phyloP scores from a whole-genome alignment of 345 rosid species.

The Limnanthes douglasii region DNA sequence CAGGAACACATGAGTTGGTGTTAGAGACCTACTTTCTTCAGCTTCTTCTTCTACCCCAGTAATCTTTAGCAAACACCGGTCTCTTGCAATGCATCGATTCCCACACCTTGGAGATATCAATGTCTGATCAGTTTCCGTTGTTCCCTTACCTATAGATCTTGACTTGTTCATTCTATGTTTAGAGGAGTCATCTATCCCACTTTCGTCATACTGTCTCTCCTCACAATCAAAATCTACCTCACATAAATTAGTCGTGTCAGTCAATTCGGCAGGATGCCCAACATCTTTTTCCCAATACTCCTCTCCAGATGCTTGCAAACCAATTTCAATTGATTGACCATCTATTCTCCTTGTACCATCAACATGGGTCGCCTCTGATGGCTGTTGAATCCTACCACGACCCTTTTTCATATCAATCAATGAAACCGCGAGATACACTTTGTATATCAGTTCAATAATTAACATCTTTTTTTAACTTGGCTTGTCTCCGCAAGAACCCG shows the following conservation, averaged over 20 bases:
- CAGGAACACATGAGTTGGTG: too few relatives aligned
- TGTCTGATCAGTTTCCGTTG: too few relatives aligned
- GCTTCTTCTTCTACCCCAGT: constrained; percentile 27
- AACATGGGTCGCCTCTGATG: constrained; percentile 23
- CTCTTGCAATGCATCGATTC: constrained; percentile 29
- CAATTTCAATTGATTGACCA: constrained; percentile 24
- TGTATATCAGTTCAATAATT: constrained; percentile 21
- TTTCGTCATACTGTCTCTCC: constrained; percentile 33
- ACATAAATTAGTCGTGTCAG: too few relatives aligned
- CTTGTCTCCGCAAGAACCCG: constrained; percentile 46
- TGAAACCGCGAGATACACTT: constrained; percentile 17
- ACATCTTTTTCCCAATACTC: constrained; percentile 15
- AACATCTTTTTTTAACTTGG: constrained; percentile 32
- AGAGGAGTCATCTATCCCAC: constrained; percentile 43
- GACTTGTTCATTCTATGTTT: constrained; percentile 36
- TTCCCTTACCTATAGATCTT: constrained; percentile 40
- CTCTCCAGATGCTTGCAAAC: constrained; percentile 28
- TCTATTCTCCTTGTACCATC: constrained; percentile 22
- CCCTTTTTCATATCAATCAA: constrained; percentile 43
- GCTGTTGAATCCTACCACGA: constrained; percentile 35
- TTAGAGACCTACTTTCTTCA: constrained; percentile 25
- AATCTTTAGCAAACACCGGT: constrained; percentile 20
- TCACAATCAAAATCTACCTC: constrained; percentile 17
- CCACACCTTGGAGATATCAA: constrained; percentile 49
- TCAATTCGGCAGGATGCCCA: constrained; percentile 16